Percentiles rank a stretch among this genome's conserved stretches.
Conservation (phyloP, 345 rosid species). For the Aurinia saxatilis region DNA sequence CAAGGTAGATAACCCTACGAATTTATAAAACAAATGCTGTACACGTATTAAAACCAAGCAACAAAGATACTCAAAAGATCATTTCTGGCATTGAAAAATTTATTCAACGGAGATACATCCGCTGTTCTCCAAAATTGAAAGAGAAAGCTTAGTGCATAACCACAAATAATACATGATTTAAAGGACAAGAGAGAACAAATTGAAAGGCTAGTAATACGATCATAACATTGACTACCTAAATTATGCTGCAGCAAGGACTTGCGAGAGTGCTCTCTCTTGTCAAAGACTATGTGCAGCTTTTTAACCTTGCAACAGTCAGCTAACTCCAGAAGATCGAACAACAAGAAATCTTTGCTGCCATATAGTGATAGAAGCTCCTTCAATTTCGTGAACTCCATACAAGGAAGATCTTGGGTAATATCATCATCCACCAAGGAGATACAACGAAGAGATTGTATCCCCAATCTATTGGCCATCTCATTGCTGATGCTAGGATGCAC, state of each 20-base stretch:
- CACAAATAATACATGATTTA: not conserved
- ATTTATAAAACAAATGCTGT: not conserved
- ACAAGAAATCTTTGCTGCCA: slow-evolving; percentile 71
- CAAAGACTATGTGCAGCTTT: slow-evolving; percentile 68
- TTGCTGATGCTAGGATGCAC: slow-evolving; percentile 73
- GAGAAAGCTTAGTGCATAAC: not conserved
- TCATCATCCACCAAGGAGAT: slow-evolving; percentile 75
- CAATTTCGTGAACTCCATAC: slow-evolving; percentile 79
- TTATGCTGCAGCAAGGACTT: slow-evolving; percentile 90
- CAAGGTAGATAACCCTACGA: slow-evolving; percentile 1
- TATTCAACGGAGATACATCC: not conserved
- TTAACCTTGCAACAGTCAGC: slow-evolving; percentile 91
- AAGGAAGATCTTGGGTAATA: slow-evolving; percentile 80
- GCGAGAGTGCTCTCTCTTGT: slow-evolving; percentile 84
- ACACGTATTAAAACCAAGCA: not conserved
- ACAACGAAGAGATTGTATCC: slow-evolving; percentile 78
- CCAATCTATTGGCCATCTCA: slow-evolving; percentile 79
- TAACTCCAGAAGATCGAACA: slow-evolving; percentile 92
- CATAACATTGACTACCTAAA: slow-evolving; percentile 45
- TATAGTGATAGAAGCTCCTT: slow-evolving; percentile 65
- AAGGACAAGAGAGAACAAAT: not conserved
- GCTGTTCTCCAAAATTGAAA: slow-evolving; percentile 3
- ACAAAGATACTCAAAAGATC: slow-evolving; percentile 6
- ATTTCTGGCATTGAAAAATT: slow-evolving; percentile 1
- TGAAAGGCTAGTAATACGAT: slow-evolving; percentile 8